These are phyloP conservation scores for Psilocybe cyanescens DNA, from an alignment of 768 basidiomycete species.

Conservation along the genomic window DNA sequence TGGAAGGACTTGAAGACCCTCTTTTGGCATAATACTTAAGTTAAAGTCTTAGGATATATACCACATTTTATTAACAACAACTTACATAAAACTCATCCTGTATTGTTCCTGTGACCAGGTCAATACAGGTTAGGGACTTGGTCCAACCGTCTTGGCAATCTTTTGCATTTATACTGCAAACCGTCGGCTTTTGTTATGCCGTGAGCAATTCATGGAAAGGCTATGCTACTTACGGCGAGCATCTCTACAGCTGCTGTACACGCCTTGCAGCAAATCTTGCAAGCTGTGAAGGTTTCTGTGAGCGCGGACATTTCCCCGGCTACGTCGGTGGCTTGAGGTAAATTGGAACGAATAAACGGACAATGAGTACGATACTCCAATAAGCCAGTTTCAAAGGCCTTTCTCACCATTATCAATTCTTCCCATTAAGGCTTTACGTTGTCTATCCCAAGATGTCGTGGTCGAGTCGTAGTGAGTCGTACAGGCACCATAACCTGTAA, in stretches of 20 bases:
- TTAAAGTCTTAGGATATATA: constrained; percentile 14
- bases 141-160: constrained; percentile 54
- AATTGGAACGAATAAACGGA: constrained; percentile 10
- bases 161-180: constrained; percentile 65
- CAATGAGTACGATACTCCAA: neutral
- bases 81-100: constrained; percentile 17
- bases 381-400: neutral
- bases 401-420: constrained; percentile 58
- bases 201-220: neutral
- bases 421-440: constrained; percentile 45
- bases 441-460: constrained; percentile 52
- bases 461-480: constrained; percentile 50
- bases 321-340: constrained; percentile 59
- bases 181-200: constrained; percentile 7
- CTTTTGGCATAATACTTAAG: constrained; percentile 88
- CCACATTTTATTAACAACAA: constrained; percentile 16
- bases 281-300: constrained; percentile 46
- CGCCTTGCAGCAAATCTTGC: constrained; percentile 61
- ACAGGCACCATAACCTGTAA: constrained; percentile 62
- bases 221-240: constrained; percentile 54
- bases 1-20: constrained; percentile 86
- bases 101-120: constrained; percentile 10
- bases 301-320: constrained; percentile 68
- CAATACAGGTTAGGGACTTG: constrained; percentile 39
- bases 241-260: constrained; percentile 68